These are phyloP conservation scores for Gliomastix tumulicola DNA, from an alignment of 2,329 filamentous ascomycete genomes.

Conservation along the genomic window DNA sequence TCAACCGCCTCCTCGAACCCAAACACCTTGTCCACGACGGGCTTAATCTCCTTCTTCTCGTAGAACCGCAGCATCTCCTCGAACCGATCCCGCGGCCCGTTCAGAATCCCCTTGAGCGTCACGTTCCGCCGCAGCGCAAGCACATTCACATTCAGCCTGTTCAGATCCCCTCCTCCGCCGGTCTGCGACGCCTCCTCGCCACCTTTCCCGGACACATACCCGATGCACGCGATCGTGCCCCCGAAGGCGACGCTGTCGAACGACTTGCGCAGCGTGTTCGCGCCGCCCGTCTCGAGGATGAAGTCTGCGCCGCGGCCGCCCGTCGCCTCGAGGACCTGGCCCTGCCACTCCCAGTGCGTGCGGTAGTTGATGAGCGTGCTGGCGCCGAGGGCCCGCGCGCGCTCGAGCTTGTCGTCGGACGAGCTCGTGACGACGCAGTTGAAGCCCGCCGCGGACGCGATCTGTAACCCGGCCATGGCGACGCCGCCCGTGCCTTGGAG, in stretches of 20 bases:
- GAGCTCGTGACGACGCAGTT: slow-evolving; percentile 47
- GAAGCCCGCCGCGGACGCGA: slow-evolving; percentile 44
- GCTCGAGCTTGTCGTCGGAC: slow-evolving; percentile 41
- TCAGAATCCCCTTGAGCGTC: slow-evolving; percentile 48
- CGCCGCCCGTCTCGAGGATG: slow-evolving; percentile 48
- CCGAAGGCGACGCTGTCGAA: slow-evolving; percentile 48
- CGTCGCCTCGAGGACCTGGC: slow-evolving; percentile 38
- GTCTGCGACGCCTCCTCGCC: slow-evolving; percentile 35
- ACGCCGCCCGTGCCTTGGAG: slow-evolving; percentile 51
- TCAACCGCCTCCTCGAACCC: slow-evolving; percentile 35
- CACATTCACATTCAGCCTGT: slow-evolving; percentile 54
- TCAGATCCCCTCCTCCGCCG: slow-evolving; percentile 16
- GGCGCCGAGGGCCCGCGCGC: slow-evolving; percentile 40
- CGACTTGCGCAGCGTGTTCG: slow-evolving; percentile 41
- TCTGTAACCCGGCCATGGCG: slow-evolving; percentile 42
- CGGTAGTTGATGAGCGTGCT: slow-evolving; percentile 47
- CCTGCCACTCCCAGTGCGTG: slow-evolving; percentile 43
- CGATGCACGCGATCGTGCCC: slow-evolving; percentile 44
- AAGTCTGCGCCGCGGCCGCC: slow-evolving; percentile 39
- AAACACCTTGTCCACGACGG: slow-evolving; percentile 41
- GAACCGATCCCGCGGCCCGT: slow-evolving; percentile 48
- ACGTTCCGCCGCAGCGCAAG: slow-evolving; percentile 38
- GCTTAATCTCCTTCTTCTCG: slow-evolving; percentile 32
- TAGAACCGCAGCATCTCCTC: slow-evolving; percentile 47
- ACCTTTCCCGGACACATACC: slow-evolving; percentile 43